Percentiles rank a stretch among this genome's conserved stretches.
Conservation (phyloP, 2,329 filamentous ascomycete genomes). For the Laburnicola sp. region DNA sequence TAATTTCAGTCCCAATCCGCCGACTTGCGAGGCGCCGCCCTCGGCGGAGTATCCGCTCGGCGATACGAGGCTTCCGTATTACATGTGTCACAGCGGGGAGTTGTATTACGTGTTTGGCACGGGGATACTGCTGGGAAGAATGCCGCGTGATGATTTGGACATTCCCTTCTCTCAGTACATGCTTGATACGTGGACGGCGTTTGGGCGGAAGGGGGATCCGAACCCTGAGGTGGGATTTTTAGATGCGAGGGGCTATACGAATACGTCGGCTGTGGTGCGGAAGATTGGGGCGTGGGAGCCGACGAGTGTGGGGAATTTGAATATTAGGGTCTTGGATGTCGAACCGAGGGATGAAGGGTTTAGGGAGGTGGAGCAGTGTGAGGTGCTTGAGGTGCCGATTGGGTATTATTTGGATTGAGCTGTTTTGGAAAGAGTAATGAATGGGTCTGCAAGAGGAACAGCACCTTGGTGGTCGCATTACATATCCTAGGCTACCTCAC, state of each 20-base stretch:
- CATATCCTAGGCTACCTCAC: not conserved
- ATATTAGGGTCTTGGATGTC: slow-evolving; percentile 33
- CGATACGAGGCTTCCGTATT: slow-evolving; percentile 28
- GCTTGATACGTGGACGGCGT: slow-evolving; percentile 39
- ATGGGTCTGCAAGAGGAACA: not conserved
- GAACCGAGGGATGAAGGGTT: slow-evolving; percentile 21
- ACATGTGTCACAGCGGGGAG: slow-evolving; percentile 37
- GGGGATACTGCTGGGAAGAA: slow-evolving; percentile 39
- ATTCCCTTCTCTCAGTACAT: slow-evolving; percentile 37
- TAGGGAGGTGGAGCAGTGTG: slow-evolving; percentile 32
- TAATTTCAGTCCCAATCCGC: slow-evolving; percentile 34
- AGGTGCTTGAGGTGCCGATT: slow-evolving; percentile 26
- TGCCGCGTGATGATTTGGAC: slow-evolving; percentile 34
- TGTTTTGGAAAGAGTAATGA: not conserved
- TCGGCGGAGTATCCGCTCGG: slow-evolving; percentile 29
- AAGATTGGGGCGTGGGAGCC: slow-evolving; percentile 20
- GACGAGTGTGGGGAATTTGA: slow-evolving; percentile 12
- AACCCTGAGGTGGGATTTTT: slow-evolving; percentile 27
- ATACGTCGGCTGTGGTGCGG: slow-evolving; percentile 22
- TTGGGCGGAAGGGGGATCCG: slow-evolving; percentile 35
- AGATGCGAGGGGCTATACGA: slow-evolving; percentile 31
- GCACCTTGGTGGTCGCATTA: too few relatives aligned
- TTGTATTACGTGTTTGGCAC: slow-evolving; percentile 39
- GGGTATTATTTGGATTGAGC: slow-evolving; percentile 24
- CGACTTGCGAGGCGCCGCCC: slow-evolving; percentile 41